A percentile compares a stretch with the other conserved stretches of the same genome.
Evolutionary conservation across 176 grass and related monocot genomes (phyloP).

Genomic region (Pontederia crassipes): DNA sequence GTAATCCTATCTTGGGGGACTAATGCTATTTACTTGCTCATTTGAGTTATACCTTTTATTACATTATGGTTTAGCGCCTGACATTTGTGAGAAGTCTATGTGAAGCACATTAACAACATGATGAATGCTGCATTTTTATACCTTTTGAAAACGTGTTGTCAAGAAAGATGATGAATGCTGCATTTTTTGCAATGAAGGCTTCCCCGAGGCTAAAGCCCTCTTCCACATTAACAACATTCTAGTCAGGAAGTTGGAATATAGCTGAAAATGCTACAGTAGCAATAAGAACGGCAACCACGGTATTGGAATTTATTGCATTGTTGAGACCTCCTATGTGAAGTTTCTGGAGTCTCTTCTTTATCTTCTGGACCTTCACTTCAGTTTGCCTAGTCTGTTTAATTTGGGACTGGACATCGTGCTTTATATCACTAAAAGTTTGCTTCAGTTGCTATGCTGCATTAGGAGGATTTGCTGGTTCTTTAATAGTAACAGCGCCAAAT

Average conservation of each 20-base stretch:
- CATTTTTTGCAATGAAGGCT: slow-evolving; percentile 5
- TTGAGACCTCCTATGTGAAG: slow-evolving; percentile 21
- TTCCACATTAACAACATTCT: neutral
- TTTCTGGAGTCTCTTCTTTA: slow-evolving; percentile 19
- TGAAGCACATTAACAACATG: slow-evolving; percentile 46
- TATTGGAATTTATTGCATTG: slow-evolving; percentile 22
- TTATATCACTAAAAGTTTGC: slow-evolving; percentile 21
- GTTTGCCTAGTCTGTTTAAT: slow-evolving; percentile 11
- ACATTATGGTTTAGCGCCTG: slow-evolving; percentile 92
- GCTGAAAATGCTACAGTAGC: slow-evolving; percentile 18
- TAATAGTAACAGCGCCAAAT: slow-evolving; percentile 9
- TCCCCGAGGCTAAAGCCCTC: neutral
- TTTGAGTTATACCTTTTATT: slow-evolving; percentile 99
- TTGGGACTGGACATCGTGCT: slow-evolving; percentile 17
- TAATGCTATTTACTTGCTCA: too few relatives aligned
- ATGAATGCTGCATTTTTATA: too few relatives aligned
- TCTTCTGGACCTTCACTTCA: slow-evolving; percentile 15
- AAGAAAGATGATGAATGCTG: slow-evolving; percentile 19
- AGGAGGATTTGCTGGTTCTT: slow-evolving; percentile 8
- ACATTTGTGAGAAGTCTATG: slow-evolving; percentile 87
- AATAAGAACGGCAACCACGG: slow-evolving; percentile 12
- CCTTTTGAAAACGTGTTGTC: neutral
- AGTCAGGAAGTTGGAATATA: slow-evolving; percentile 8
- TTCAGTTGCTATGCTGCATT: slow-evolving; percentile 15
- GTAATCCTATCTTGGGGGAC: too few relatives aligned